Conservation (phyloP, 345 rosid species). For the Syzygium jambos region DNA sequence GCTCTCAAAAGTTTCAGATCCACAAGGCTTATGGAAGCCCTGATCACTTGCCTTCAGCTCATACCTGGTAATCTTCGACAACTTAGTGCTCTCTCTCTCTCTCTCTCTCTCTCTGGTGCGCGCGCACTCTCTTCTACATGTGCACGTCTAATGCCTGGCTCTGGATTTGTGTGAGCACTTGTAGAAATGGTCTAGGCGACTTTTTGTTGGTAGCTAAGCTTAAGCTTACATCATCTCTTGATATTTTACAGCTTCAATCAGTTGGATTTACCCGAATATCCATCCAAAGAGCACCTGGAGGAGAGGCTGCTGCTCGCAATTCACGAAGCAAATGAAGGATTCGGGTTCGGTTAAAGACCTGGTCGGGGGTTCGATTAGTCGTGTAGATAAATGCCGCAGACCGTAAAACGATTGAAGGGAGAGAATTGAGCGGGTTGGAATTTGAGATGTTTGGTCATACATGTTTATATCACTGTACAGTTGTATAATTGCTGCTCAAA, state of each 20-base stretch:
- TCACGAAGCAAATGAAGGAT: slow-evolving; percentile 94
- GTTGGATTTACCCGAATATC: slow-evolving; percentile 94
- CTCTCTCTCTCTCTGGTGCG: background rate
- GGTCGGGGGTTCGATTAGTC: background rate
- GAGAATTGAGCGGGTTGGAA: background rate
- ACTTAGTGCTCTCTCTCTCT: background rate
- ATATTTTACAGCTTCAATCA: slow-evolving; percentile 76
- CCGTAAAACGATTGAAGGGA: slow-evolving; percentile 4
- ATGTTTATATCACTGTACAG: slow-evolving; percentile 31
- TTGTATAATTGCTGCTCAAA: slow-evolving; percentile 29
- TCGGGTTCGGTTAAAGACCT: slow-evolving; percentile 66
- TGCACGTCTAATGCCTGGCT: background rate
- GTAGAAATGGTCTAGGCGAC: background rate
- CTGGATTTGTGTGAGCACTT: background rate
- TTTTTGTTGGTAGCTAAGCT: background rate
- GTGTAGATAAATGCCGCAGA: slow-evolving; percentile 22
- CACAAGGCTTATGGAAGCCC: slow-evolving; percentile 97
- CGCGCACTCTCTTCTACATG: background rate
- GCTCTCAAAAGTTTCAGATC: slow-evolving; percentile 91
- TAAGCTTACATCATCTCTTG: background rate
- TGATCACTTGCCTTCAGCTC: slow-evolving; percentile 94
- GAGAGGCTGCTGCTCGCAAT: slow-evolving; percentile 91
- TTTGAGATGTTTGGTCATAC: background rate
- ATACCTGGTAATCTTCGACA: slow-evolving; percentile 58
- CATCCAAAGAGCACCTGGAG: slow-evolving; percentile 78